A percentile compares a stretch with the other conserved stretches of the same genome.
Conservation (phyloP, 306 rosid genomes). For the Hylodesmum podocarpum region DNA sequence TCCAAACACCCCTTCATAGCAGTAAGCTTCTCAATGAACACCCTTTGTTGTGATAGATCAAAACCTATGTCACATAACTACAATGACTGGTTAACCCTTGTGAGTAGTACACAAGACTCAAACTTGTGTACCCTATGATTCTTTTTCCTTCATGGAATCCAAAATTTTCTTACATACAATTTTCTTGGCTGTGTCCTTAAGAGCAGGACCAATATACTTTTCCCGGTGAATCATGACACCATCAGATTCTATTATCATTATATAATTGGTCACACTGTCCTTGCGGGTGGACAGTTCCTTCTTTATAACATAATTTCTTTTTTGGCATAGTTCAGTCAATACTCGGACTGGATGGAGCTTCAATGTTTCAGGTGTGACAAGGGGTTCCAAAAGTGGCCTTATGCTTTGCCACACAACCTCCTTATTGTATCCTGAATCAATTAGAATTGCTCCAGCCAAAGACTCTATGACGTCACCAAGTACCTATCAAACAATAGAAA, state of each 20-base stretch:
- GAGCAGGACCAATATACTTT: conserved; percentile 13
- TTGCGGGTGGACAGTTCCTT: background rate
- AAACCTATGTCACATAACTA: no score
- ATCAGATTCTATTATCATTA: conserved; percentile 52
- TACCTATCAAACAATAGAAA: conserved; percentile 46
- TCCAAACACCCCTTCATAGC: no score
- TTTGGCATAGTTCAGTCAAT: conserved; percentile 49
- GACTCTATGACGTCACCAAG: conserved; percentile 85
- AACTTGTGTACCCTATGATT: background rate
- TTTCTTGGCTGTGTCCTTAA: conserved; percentile 41
- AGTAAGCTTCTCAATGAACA: no score
- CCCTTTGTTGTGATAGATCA: no score
- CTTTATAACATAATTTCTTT: conserved; percentile 17
- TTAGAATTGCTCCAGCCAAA: conserved; percentile 74
- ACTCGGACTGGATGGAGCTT: conserved; percentile 56
- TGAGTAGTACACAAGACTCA: no score
- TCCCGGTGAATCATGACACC: conserved; percentile 32
- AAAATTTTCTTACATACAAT: conserved; percentile 56
- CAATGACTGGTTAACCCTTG: no score
- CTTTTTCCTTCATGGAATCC: conserved; percentile 41
- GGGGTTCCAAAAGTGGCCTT: conserved; percentile 69
- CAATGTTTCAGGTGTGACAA: conserved; percentile 64
- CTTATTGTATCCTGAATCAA: conserved; percentile 64
- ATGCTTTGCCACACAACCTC: conserved; percentile 60
- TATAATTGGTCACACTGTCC: conserved; percentile 26